Percentiles rank a stretch among this genome's conserved stretches.
phyloP scores from a whole-genome alignment of 2,329 filamentous ascomycete genomes.

The Penicillium psychrosexuale region DNA sequence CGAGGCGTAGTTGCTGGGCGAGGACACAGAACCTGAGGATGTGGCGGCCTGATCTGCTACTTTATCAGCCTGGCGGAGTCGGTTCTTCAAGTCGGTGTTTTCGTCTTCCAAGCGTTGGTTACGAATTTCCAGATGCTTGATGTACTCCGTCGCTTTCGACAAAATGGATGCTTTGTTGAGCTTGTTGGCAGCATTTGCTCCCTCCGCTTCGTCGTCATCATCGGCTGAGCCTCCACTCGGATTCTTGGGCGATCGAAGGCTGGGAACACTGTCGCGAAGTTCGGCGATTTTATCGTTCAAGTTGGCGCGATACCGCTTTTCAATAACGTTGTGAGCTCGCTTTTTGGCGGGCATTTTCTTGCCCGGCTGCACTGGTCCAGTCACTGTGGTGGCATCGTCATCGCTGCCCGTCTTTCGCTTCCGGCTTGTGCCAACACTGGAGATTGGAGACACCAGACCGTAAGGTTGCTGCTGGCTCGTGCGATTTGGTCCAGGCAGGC shows the following conservation, averaged over 20 bases:
- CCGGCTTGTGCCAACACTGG: conserved; percentile 40
- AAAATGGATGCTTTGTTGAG: conserved; percentile 96
- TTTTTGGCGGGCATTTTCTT: conserved; percentile 71
- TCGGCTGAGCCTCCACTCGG: conserved; percentile 41
- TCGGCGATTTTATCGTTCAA: conserved; percentile 96
- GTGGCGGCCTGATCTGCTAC: conserved; percentile 43
- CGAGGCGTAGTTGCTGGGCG: conserved; percentile 40
- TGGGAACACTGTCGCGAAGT: conserved; percentile 86
- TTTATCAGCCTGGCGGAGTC: conserved; percentile 76
- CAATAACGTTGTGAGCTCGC: conserved; percentile 96
- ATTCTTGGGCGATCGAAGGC: conserved; percentile 73
- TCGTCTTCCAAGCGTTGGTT: conserved; percentile 80
- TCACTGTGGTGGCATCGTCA: conserved; percentile 34
- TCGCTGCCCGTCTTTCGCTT: conserved; percentile 70
- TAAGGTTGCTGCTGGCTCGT: conserved; percentile 9
- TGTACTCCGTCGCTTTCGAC: conserved; percentile 95
- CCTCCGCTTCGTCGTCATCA: conserved; percentile 76
- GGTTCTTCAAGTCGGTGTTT: conserved; percentile 72
- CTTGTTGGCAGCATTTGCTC: conserved; percentile 83
- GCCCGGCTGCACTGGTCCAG: conserved; percentile 27
- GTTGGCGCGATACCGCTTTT: conserved; percentile 94
- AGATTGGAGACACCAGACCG: conserved; percentile 27
- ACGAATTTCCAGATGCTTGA: conserved; percentile 86
- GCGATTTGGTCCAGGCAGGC: conserved; percentile 4
- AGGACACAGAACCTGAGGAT: conserved; percentile 39